Percentiles rank a stretch among this genome's conserved stretches.
Conservation (phyloP, 78 protist genomes). For the Carpediemonas membranifera region DNA sequence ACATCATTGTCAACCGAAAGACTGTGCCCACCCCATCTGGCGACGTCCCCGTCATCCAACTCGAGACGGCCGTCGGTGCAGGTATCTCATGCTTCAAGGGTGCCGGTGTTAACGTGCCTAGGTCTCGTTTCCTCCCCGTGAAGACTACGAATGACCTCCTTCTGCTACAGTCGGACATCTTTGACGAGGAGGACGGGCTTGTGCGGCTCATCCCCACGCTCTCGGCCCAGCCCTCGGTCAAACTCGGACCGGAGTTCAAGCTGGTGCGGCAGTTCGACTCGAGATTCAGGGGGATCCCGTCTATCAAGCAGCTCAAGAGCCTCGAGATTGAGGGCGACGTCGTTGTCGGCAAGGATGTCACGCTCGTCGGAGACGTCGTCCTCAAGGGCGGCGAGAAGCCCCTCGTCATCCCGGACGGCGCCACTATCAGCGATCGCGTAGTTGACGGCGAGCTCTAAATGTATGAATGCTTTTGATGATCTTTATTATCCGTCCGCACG, state of each 20-base stretch:
- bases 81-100: slow-evolving; percentile 69
- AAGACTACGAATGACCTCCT: slow-evolving; percentile 79
- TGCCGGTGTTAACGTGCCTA: slow-evolving; percentile 67
- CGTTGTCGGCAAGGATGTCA: slow-evolving; percentile 57
- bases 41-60: slow-evolving; percentile 65
- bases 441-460: too few species aligned
- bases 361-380: slow-evolving; percentile 4
- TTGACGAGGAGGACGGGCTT: slow-evolving; percentile 23
- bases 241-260: slow-evolving; percentile 65
- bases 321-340: slow-evolving; percentile 84
- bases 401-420: too few species aligned
- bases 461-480: too few species aligned
- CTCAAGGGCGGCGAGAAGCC: too few species aligned
- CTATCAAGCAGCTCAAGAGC: slow-evolving; percentile 65
- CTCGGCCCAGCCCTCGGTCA: slow-evolving; percentile 76
- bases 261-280: slow-evolving; percentile 30
- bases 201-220: background rate
- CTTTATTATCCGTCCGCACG: too few species aligned
- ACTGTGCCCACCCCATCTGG: too few species aligned
- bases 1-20: slow-evolving; percentile 81
- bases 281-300: slow-evolving; percentile 56
- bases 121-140: slow-evolving; percentile 90
- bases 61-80: slow-evolving; percentile 91
- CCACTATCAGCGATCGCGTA: too few species aligned
- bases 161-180: slow-evolving; percentile 71